These are phyloP conservation scores for Scedosporium aurantiacum DNA, from an alignment of 2,329 filamentous ascomycete genomes.

Conservation along the genomic window DNA sequence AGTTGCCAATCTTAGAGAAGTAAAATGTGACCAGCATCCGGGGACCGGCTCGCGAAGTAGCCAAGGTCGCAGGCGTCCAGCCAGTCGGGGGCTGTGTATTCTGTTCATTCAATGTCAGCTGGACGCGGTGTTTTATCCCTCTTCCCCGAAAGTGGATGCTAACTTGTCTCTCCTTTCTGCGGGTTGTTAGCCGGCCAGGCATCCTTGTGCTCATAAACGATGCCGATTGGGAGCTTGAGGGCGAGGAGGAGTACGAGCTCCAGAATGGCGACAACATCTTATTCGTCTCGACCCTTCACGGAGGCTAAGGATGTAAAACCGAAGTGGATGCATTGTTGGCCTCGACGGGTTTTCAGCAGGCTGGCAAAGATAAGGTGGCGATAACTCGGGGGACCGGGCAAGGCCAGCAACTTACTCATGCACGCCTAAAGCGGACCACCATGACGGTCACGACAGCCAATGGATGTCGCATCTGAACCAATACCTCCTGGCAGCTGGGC, in stretches of 20 bases:
- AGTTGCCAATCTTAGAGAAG: slow-evolving; percentile 25
- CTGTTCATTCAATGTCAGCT: background rate
- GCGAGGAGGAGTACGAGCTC: slow-evolving; percentile 81
- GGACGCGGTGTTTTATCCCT: background rate
- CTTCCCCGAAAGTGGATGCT: background rate
- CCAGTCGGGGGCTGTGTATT: background rate
- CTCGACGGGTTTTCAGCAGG: background rate
- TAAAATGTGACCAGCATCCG: background rate
- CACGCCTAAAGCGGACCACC: background rate
- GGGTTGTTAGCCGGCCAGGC: slow-evolving; percentile 63
- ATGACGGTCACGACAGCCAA: background rate
- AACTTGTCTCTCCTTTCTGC: slow-evolving; percentile 8
- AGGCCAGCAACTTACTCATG: background rate
- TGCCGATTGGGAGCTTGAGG: slow-evolving; percentile 95
- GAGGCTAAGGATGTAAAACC: slow-evolving; percentile 46
- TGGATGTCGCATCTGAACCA: background rate
- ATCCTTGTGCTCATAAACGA: slow-evolving; percentile 97
- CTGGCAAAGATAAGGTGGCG: background rate
- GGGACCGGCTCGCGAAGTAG: background rate
- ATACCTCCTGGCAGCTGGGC: background rate
- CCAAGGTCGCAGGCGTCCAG: background rate
- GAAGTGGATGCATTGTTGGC: background rate
- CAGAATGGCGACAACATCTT: slow-evolving; percentile 76
- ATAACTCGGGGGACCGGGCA: background rate
- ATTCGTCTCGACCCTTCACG: slow-evolving; percentile 94